A percentile compares a stretch with the other conserved stretches of the same genome.
Evolutionary conservation across 805 yeast genomes (phyloP).

Genomic region (Lachancea sp.): DNA sequence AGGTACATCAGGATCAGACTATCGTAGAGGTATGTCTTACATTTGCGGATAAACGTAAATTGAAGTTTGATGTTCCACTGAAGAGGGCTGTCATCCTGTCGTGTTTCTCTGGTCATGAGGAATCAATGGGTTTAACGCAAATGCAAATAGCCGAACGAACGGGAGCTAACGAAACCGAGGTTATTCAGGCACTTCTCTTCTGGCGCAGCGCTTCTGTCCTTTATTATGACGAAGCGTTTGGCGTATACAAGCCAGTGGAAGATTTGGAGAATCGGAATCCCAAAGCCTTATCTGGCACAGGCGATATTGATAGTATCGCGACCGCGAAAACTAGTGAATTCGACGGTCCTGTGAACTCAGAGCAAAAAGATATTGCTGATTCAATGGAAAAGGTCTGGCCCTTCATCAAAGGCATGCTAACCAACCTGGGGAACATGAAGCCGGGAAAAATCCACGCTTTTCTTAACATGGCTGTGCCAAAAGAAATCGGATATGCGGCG

Average conservation of each 20-base stretch:
- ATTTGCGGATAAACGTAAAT: slow-evolving; percentile 38
- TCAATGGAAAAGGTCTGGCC: slow-evolving; percentile 36
- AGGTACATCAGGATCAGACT: slow-evolving; percentile 55
- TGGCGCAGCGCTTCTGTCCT: slow-evolving; percentile 65
- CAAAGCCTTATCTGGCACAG: neutral
- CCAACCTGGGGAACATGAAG: slow-evolving; percentile 48
- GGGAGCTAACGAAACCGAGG: slow-evolving; percentile 39
- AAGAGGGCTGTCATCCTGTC: slow-evolving; percentile 61
- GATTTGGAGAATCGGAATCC: neutral
- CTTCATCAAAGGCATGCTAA: slow-evolving; percentile 49
- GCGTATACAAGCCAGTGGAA: neutral
- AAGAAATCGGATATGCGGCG: slow-evolving; percentile 31
- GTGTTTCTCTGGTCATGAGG: slow-evolving; percentile 35
- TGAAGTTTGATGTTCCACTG: slow-evolving; percentile 50
- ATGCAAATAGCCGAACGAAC: slow-evolving; percentile 33
- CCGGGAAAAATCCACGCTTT: slow-evolving; percentile 47
- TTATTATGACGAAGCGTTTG: slow-evolving; percentile 28
- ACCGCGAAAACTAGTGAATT: neutral
- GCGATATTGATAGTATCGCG: neutral
- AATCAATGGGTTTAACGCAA: slow-evolving; percentile 22
- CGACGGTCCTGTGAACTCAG: neutral
- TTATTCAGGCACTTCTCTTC: slow-evolving; percentile 39
- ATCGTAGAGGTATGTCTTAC: slow-evolving; percentile 53
- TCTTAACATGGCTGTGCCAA: slow-evolving; percentile 49
- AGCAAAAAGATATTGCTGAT: slow-evolving; percentile 1